Evolutionary conservation across 805 yeast genomes (phyloP).

Genomic region (Starmera quercuum): DNA sequence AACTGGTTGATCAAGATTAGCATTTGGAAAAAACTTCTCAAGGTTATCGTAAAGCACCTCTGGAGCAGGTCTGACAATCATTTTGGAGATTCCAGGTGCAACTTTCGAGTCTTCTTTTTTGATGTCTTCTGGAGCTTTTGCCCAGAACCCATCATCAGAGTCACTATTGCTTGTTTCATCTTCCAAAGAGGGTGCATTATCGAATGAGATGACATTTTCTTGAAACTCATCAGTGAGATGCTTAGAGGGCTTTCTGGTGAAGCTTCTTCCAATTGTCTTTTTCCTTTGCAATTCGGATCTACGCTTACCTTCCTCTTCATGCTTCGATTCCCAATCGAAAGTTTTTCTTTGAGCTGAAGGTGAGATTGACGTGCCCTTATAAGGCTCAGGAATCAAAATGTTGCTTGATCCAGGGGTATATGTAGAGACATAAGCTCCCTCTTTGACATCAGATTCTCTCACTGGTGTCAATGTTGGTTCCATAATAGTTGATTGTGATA

Average conservation of each 20-base stretch:
- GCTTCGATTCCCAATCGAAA: neutral
- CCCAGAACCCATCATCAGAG: conserved; percentile 54
- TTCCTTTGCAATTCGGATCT: neutral
- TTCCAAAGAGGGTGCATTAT: conserved; percentile 54
- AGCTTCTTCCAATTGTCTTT: conserved; percentile 5
- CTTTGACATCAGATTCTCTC: conserved; percentile 15
- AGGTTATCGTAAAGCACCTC: conserved; percentile 89
- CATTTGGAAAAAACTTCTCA: conserved; percentile 86
- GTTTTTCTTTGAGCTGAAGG: conserved; percentile 16
- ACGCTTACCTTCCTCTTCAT: neutral
- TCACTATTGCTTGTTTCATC: conserved; percentile 29
- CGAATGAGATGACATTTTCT: conserved; percentile 69
- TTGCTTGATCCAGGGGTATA: conserved; percentile 37
- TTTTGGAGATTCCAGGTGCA: conserved; percentile 22
- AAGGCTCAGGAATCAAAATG: conserved; percentile 35
- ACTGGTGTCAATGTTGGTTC: conserved; percentile 14
- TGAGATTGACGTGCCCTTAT: conserved; percentile 17
- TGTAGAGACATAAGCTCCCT: conserved; percentile 23
- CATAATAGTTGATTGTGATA: conserved; percentile 1
- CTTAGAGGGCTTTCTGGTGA: conserved; percentile 24
- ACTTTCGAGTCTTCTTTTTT: conserved; percentile 19
- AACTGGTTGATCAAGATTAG: conserved; percentile 88
- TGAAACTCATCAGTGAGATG: conserved; percentile 46
- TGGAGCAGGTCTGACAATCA: conserved; percentile 90
- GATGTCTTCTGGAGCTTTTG: conserved; percentile 31